Evolutionary conservation across 225 moss, liverwort and hornwort species (phyloP).

Genomic region (Rhytidiadelphus loreus): DNA sequence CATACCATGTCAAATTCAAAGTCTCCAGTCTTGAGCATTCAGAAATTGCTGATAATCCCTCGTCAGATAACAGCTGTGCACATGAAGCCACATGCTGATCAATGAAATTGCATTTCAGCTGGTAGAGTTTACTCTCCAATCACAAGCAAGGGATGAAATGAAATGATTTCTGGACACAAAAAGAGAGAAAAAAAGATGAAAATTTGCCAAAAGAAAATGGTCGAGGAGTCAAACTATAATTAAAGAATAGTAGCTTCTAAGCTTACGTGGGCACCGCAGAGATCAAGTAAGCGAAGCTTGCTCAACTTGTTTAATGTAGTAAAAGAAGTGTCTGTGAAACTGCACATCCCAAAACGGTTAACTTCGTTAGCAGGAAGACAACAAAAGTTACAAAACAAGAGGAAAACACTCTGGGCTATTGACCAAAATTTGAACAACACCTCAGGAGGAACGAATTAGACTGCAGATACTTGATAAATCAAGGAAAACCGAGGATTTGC

Average conservation of each 20-base stretch:
- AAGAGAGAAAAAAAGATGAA: background rate
- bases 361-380: background rate
- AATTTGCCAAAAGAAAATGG: background rate
- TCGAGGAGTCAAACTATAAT: background rate
- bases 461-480: background rate
- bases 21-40: slow-evolving; percentile 69
- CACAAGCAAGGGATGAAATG: background rate
- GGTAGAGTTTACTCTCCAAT: background rate
- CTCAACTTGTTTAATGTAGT: slow-evolving; percentile 37
- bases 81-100: slow-evolving; percentile 8
- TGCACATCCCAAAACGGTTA: slow-evolving; percentile 25
- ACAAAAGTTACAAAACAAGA: background rate
- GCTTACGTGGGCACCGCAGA: slow-evolving; percentile 88
- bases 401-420: background rate
- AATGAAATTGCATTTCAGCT: background rate
- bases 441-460: background rate
- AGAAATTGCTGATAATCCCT: slow-evolving; percentile 68
- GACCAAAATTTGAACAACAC: background rate
- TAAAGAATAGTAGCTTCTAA: background rate
- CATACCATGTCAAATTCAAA: slow-evolving; percentile 88
- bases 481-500: background rate
- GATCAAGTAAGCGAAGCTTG: slow-evolving; percentile 67
- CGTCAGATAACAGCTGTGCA: slow-evolving; percentile 70
- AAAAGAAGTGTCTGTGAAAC: slow-evolving; percentile 80
- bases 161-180: background rate